These are phyloP conservation scores for Escallonia rubra DNA, from an alignment of 129 eudicot genomes.

Conservation along the genomic window DNA sequence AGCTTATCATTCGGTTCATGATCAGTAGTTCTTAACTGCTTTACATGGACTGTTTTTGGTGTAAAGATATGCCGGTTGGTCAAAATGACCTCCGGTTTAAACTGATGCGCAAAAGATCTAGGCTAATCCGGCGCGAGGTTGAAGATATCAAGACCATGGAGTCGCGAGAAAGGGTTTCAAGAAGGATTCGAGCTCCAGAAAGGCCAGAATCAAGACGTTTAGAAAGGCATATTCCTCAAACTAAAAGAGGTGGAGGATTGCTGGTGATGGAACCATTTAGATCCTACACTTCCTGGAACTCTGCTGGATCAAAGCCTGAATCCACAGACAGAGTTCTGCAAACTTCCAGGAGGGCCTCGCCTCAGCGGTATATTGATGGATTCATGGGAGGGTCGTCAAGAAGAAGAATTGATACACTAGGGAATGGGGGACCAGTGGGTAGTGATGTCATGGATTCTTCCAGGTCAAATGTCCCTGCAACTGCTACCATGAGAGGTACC, in stretches of 20 bases:
- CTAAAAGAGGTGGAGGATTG: slow-evolving; percentile 5
- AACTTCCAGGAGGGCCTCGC: background rate
- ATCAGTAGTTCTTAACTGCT: background rate
- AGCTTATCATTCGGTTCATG: background rate
- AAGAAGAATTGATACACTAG: slow-evolving; percentile 10
- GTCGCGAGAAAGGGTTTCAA: slow-evolving; percentile 11
- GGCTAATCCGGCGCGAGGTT: background rate
- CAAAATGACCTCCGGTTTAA: slow-evolving; percentile 28
- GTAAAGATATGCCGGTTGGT: slow-evolving; percentile 10
- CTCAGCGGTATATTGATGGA: slow-evolving; percentile 9
- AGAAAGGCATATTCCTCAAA: background rate
- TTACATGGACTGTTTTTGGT: background rate
- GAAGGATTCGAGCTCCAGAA: slow-evolving; percentile 12
- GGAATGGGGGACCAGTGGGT: background rate
- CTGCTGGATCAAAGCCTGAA: slow-evolving; percentile 3
- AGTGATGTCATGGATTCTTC: slow-evolving; percentile 6
- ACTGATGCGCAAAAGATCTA: slow-evolving; percentile 22
- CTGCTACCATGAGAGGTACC: slow-evolving; percentile 4
- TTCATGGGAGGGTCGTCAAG: slow-evolving; percentile 6
- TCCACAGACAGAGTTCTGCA: slow-evolving; percentile 2
- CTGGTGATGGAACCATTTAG: slow-evolving; percentile 3
- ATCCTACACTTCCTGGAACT: slow-evolving; percentile 1
- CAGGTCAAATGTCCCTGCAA: slow-evolving; percentile 2
- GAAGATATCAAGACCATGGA: slow-evolving; percentile 8
- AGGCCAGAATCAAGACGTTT: background rate